Base-by-base conservation (phyloP, 1,284 basidiomycete genomes). In the Entoloma clypeatum region DNA sequence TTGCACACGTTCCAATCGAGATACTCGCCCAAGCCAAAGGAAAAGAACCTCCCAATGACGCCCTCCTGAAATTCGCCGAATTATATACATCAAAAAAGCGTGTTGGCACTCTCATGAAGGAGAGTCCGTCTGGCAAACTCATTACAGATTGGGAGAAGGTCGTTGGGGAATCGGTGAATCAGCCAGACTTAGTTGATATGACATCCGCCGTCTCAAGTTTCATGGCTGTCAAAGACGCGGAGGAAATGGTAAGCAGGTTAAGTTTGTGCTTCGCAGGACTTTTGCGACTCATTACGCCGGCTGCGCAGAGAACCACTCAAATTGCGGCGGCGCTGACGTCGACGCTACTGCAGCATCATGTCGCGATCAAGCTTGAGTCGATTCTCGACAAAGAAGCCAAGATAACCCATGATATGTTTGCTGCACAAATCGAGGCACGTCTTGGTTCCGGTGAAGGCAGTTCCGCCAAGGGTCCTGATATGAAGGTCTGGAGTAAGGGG, bases 351-450 rank as follows among this genome's bases (percentile, higher is more conserved):
- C 75, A 80, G 41, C 75, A 92, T 56, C 88, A 97, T 62, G 86
- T 95, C 43, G 87, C 90, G 30, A 74, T 84, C 28, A 95, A 91
- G 64, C 77, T 98, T 56, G 90, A 93, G 61, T 80, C 81, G 3
- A 91, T 96, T 56, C 75, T 98, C 28, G 95, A 99, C 65, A 82
- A 85, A 49, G 92, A 92, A 58, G 83, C 88, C 31, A 90, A 90
- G 60, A 86, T 96, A 36, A 79, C 89, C 0, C 95, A 98, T 57
- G 90, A 94, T 53, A 74, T 80, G 51, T 80, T 98, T 39, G 80
- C 90, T 1, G 75, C 79, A 23, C 81, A 88, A 57, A 85, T 95
- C 41, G 95, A 98, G 64, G 77, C 77, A 24, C 81, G 91, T 44
- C 74, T 97, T 47, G 95, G 90, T 5, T 87, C 82, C 17, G 90